Conservation (phyloP, 352 stramenopile species). For the Phytophthora colocasiae region DNA sequence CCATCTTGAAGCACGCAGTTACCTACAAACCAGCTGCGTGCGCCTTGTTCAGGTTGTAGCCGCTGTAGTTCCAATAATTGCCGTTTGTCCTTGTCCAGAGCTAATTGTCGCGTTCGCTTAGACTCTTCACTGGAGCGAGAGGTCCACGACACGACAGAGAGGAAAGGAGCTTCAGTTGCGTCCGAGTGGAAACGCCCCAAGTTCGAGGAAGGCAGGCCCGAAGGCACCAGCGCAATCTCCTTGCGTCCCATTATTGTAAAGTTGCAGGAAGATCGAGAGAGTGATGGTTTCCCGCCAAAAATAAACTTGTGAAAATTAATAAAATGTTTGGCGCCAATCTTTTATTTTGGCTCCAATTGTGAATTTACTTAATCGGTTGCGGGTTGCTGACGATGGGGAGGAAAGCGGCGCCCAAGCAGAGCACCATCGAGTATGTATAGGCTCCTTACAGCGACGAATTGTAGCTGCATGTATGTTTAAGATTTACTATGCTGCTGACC, state of each 20-base stretch:
- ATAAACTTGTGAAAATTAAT: not conserved
- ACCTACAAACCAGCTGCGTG: constrained; percentile 81
- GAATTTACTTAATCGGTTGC: too few relatives aligned
- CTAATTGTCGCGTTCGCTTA: constrained; percentile 62
- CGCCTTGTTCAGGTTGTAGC: constrained; percentile 64
- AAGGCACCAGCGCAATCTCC: constrained; percentile 57
- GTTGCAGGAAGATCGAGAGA: constrained; percentile 14
- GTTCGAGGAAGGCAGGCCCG: constrained; percentile 37
- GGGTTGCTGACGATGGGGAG: constrained; percentile 29
- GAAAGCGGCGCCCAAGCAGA: constrained; percentile 52
- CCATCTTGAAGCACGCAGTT: constrained; percentile 77
- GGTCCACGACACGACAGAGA: constrained; percentile 63
- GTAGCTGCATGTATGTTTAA: not conserved
- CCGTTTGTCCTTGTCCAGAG: constrained; percentile 40
- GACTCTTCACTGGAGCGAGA: constrained; percentile 9
- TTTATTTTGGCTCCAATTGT: too few relatives aligned
- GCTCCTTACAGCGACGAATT: not conserved
- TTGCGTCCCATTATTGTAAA: constrained; percentile 49
- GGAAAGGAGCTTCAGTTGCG: constrained; percentile 57
- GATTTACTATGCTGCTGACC: not conserved
- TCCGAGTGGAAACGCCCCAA: constrained; percentile 78
- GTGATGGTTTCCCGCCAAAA: constrained; percentile 34
- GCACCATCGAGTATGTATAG: constrained; percentile 66
- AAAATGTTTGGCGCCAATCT: not conserved
- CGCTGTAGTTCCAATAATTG: constrained; percentile 74